phyloP scores from a whole-genome alignment of 192 early-diverging fungal genomes.

The Geranomyces michiganensis region DNA sequence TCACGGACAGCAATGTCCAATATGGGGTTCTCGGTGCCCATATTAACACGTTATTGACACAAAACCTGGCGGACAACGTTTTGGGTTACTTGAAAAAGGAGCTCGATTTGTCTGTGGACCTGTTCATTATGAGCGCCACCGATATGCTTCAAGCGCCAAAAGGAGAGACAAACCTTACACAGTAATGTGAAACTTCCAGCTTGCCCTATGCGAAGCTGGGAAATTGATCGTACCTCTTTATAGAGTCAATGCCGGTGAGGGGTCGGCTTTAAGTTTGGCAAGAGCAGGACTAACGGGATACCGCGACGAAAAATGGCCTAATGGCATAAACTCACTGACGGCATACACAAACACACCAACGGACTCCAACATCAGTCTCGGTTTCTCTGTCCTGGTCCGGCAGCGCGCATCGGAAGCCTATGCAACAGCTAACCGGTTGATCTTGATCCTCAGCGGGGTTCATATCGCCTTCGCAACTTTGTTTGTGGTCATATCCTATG shows the following conservation, averaged over 20 bases:
- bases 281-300: constrained; percentile 1
- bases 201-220: too few species aligned
- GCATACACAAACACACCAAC: constrained; percentile 2
- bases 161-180: neutral
- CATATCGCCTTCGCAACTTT: constrained; percentile 22
- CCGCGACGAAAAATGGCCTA: constrained; percentile 25
- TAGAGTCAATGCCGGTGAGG: neutral
- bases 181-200: neutral
- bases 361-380: constrained; percentile 11
- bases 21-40: constrained; percentile 24
- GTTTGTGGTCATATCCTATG: constrained; percentile 18
- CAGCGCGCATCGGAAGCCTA: constrained; percentile 12
- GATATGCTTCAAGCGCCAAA: constrained; percentile 17
- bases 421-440: constrained; percentile 10
- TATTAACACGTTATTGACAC: constrained; percentile 13
- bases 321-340: constrained; percentile 13
- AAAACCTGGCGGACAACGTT: constrained; percentile 1
- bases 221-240: neutral
- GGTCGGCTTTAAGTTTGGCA: constrained; percentile 1
- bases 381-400: constrained; percentile 28
- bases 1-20: neutral
- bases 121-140: constrained; percentile 20
- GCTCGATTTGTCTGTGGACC: constrained; percentile 2
- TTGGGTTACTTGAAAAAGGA: constrained; percentile 3
- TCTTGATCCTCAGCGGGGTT: constrained; percentile 13